phyloP scores from a whole-genome alignment of 208 protist species.

The Lotmaria passim region DNA sequence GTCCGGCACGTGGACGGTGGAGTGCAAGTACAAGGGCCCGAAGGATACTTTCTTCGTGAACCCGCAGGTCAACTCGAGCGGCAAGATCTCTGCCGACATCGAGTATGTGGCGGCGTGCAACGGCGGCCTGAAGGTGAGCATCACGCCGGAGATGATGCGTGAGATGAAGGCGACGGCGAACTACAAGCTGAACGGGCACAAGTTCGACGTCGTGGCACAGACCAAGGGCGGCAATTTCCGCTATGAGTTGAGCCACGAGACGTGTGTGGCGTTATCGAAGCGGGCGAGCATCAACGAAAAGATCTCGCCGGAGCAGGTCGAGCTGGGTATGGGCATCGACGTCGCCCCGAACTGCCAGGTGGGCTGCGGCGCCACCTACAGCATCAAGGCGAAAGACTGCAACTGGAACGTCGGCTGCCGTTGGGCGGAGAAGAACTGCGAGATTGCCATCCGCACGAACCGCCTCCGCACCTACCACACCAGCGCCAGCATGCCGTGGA shows the following conservation, averaged over 20 bases:
- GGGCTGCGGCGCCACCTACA: conserved; percentile 65
- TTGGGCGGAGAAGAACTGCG: conserved; percentile 48
- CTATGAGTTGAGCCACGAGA: conserved; percentile 60
- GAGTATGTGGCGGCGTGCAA: conserved; percentile 63
- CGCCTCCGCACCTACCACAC: conserved; percentile 54
- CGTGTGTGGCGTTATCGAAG: conserved; percentile 40
- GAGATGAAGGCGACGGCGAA: conserved; percentile 49
- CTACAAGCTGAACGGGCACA: conserved; percentile 61
- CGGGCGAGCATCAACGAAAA: conserved; percentile 72
- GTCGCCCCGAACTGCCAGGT: conserved; percentile 62
- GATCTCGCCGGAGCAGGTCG: conserved; percentile 53
- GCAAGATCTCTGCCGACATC: conserved; percentile 57
- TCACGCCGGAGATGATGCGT: conserved; percentile 40
- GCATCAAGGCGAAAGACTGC: conserved; percentile 55
- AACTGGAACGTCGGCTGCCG: conserved; percentile 72
- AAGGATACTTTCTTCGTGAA: conserved; percentile 68
- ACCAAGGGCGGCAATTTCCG: conserved; percentile 44
- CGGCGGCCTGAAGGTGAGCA: conserved; percentile 56
- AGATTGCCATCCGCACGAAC: conserved; percentile 60
- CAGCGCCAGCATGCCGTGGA: conserved; percentile 48
- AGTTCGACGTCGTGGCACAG: conserved; percentile 54
- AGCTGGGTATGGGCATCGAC: conserved; percentile 64
- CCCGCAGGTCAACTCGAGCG: conserved; percentile 45
- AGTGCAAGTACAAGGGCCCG: conserved; percentile 80
- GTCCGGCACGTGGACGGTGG: conserved; percentile 63